Evolutionary conservation across 768 basidiomycete species (phyloP), one percentile per base, ranked within the genome.

Genomic region (Lactifluus echinatus): DNA sequence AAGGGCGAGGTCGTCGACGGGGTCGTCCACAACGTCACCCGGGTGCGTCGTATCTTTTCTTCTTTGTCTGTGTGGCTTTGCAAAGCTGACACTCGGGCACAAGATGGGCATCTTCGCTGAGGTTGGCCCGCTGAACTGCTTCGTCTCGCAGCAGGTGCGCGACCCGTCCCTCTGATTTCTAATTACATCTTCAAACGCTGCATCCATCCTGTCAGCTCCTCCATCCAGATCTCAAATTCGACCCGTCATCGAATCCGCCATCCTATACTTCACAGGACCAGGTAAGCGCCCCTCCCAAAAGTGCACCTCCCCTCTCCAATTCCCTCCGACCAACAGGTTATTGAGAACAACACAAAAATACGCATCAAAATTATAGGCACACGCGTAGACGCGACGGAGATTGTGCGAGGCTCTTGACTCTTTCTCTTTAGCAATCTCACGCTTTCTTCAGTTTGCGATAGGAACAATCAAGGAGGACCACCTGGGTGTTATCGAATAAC

Each of bases 41-140:
- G 96, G 80, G 95, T 93, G 64, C 66, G 84, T 55, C n/a, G 6
- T 6, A 44, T 21, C 1, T 19, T 6, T 5, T 23, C 15, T 2
- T 14, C 6, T 29, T 33, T 15, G 1, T 29, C 10, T 12, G 5
- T 10, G 19, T 7, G 19, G 7, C 23, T 4, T 21, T 21, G 26
- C 33, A n/a, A 14, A 15, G 2, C 36, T 39, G 31, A 12, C 33
- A 19, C 36, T 8, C 8, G 24, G 17, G 37, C 2, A 12, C 62
- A n/a, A 97, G 95, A 96, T 97, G 93, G 96, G 96, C 2, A 96
- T 99, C 74, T 97, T 97, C 64, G 92, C 91, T 50, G 93, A 96
- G 62, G 93, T 94, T 46, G 96, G 96, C 33, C 96, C 96, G 14
- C 68, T 98, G 58, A 82, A 84, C 24, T 92, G 96, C 47, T 99